phyloP scores from a whole-genome alignment of 768 basidiomycete species.

The Phaeotremella skinneri region DNA sequence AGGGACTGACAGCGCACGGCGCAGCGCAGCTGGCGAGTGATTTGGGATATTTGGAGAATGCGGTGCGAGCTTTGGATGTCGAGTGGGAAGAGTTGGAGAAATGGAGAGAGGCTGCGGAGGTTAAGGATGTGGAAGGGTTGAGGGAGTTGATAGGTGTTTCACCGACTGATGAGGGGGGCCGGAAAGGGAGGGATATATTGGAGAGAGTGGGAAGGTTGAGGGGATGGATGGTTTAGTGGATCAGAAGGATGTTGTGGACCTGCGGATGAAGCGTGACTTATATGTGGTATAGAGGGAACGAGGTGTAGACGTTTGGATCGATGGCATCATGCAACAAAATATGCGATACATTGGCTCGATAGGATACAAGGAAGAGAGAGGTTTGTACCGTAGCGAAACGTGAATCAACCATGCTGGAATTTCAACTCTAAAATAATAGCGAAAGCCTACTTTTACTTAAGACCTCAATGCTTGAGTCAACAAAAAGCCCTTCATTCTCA shows the following conservation, averaged over 20 bases:
- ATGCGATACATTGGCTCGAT: too few species aligned
- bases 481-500: too few species aligned
- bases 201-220: slow-evolving; percentile 9
- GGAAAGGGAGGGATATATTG: slow-evolving; percentile 14
- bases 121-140: slow-evolving; percentile 57
- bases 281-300: too few species aligned
- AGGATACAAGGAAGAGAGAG: too few species aligned
- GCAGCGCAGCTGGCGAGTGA: slow-evolving; percentile 82
- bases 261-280: background rate
- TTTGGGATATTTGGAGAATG: slow-evolving; percentile 83
- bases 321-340: too few species aligned
- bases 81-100: slow-evolving; percentile 73
- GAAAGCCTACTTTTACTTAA: too few species aligned
- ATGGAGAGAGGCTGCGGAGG: slow-evolving; percentile 71
- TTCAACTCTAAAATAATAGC: too few species aligned
- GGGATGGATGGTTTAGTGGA: slow-evolving; percentile 4
- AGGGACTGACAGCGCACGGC: slow-evolving; percentile 62
- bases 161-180: background rate
- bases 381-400: too few species aligned
- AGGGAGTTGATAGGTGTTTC: slow-evolving; percentile 17
- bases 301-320: too few species aligned
- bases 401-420: too few species aligned
- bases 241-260: background rate
- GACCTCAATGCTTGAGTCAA: too few species aligned
- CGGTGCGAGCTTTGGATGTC: slow-evolving; percentile 84